These are phyloP conservation scores for Solanum sejunctum DNA, from an alignment of 257 asterid species.

Conservation along the genomic window DNA sequence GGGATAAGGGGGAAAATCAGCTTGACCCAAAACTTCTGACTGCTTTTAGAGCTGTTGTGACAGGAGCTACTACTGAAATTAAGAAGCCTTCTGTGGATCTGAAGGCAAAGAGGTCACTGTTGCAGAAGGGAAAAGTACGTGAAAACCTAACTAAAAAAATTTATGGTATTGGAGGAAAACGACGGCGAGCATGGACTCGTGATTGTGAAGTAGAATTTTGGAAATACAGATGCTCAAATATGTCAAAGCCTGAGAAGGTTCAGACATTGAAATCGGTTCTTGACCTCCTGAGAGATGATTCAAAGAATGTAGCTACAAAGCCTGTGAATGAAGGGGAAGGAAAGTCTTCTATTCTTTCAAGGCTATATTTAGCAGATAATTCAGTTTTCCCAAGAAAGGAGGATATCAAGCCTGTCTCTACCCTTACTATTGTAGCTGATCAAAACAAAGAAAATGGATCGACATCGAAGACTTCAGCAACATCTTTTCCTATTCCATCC, in stretches of 20 bases:
- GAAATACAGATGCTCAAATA: constrained; percentile 78
- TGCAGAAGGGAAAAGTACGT: constrained; percentile 93
- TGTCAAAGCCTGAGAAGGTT: constrained; percentile 69
- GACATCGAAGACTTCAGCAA: constrained; percentile 17
- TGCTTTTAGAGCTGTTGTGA: constrained; percentile 90
- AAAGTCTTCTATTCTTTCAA: constrained; percentile 58
- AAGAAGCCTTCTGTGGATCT: constrained; percentile 47
- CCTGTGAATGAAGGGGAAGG: constrained; percentile 34
- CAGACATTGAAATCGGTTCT: constrained; percentile 87
- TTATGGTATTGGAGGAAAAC: constrained; percentile 80
- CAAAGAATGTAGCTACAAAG: constrained; percentile 22
- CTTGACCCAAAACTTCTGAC: constrained; percentile 83
- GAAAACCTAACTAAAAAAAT: constrained; percentile 86
- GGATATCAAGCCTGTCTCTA: constrained; percentile 57
- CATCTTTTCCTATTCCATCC: constrained; percentile 11
- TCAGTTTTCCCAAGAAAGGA: constrained; percentile 83
- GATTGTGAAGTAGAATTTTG: constrained; percentile 97
- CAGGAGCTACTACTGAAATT: constrained; percentile 56
- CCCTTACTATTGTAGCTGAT: constrained; percentile 17
- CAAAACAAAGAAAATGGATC: constrained; percentile 23
- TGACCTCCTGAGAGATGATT: constrained; percentile 47
- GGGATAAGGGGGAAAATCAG: constrained; percentile 45
- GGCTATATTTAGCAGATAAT: constrained; percentile 84
- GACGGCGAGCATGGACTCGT: constrained; percentile 84
- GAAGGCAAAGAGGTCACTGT: constrained; percentile 64